These are phyloP conservation scores for Kodamaea sp. DNA, from an alignment of 1,139 yeast species.

Conservation along the genomic window DNA sequence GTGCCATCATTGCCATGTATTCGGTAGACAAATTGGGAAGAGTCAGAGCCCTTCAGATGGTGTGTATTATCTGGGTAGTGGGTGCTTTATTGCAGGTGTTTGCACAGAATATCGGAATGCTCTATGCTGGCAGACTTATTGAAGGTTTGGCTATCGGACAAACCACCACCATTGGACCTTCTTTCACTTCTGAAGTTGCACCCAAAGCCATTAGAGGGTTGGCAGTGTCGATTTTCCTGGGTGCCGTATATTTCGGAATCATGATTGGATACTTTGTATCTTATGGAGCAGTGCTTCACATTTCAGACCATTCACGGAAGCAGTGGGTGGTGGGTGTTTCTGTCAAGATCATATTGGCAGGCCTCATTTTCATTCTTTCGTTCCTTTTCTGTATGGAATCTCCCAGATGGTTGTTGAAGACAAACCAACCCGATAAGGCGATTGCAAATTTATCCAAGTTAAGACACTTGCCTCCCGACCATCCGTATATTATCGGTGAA, in stretches of 20 bases:
- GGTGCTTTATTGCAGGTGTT: constrained; percentile 53
- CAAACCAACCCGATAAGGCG: constrained; percentile 36
- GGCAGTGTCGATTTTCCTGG: constrained; percentile 51
- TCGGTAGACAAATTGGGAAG: constrained; percentile 59
- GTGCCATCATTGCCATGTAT: constrained; percentile 51
- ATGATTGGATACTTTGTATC: constrained; percentile 54
- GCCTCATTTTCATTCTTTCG: constrained; percentile 39
- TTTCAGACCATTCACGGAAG: constrained; percentile 25
- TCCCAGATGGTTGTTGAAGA: constrained; percentile 49
- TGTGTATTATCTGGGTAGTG: constrained; percentile 46
- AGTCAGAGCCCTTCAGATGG: constrained; percentile 50
- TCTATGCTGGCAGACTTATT: constrained; percentile 54
- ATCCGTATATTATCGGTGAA: constrained; percentile 54
- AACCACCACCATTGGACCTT: constrained; percentile 58
- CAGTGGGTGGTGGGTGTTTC: constrained; percentile 37
- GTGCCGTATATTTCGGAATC: constrained; percentile 57
- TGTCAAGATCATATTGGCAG: constrained; percentile 41
- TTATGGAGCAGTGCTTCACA: constrained; percentile 41
- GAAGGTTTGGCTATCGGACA: constrained; percentile 61
- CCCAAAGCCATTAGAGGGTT: constrained; percentile 56
- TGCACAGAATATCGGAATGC: constrained; percentile 44
- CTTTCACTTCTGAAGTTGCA: constrained; percentile 54
- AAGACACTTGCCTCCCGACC: constrained; percentile 51
- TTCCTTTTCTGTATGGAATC: constrained; percentile 41
- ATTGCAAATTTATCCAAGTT: constrained; percentile 41